Base-by-base conservation (phyloP, 23 red algal genomes). In the Gracilaria caudata region DNA sequence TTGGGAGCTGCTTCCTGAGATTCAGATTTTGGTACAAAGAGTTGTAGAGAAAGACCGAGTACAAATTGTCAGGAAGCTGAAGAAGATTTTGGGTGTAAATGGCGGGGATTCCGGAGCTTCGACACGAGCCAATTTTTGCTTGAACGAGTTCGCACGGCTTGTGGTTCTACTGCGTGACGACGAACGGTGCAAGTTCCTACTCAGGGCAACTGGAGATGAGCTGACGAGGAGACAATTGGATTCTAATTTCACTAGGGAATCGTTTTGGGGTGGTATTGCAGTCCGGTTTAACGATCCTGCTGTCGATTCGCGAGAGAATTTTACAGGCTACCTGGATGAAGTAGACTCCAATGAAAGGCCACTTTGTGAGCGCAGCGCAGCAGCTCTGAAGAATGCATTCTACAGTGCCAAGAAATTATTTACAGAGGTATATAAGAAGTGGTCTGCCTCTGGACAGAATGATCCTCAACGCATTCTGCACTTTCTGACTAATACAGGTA, bases 361-460 rank as follows among this genome's bases (percentile, higher is more conserved):
- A 2, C 12, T 77, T 4, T 8, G 30, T 32, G 5, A 46, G 38
- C 4, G 72, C 2, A 51, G 30, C 2, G 72, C 35, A 10, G 12
- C 39, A 4, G 12, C 24, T 51, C 72, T 77, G 9, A 77, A 77
- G 41, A 30, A 51, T 20, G 9, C 47, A 9, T 77, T 77, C 23
- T 24, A 23, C 4, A 38, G 10, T 10, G 39, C 3, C 10, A 77
- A 77, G 39, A 49, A 21, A 32, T 13, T 3, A 6, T 77, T 77
- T 55, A 77, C 72, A 13, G 49, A 30, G n/a, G 19, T 3, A 8
- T 77, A 26, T 19, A 3, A 77, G 7, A 13, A 21, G 1, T 77
- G 72, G 72, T 49, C 72, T 4, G 38, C 72, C 14, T 77, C 72
- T 3, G 72, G 39, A 10, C 72, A 77, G 24, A 77, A 77, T 21